Evolutionary conservation across 805 yeast species (phyloP), one percentile per base, ranked within the genome.

Genomic region (Barnettozyma populi): DNA sequence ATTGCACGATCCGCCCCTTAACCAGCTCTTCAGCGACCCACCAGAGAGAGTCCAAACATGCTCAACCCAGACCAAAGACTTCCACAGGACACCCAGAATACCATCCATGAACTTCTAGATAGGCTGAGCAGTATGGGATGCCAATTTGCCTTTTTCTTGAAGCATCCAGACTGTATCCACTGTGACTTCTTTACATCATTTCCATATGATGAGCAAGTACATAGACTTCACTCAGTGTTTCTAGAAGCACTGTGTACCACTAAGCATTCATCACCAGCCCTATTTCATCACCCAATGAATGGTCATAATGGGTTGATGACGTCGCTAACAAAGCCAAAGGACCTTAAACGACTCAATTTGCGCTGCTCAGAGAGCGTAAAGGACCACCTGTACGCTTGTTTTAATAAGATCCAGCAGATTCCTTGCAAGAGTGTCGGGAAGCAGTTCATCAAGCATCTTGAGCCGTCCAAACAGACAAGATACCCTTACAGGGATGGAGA

Each of bases 341-440:
- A 35, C 20, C 7, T 21, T 21, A 29, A 13, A 11, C 9, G n/a
- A 29, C 32, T 29, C 7, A 29, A 29, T 14, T 7, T 29, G 13
- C 32, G 32, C 11, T 14, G 32, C n/a, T 3, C n/a, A 29, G 32
- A 14, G 32, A 16, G 13, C 3, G 3, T 29, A 5, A 29, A 29
- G 9, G 32, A 29, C 32, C 16, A 29, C 13, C 32, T 29, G 4
- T 29, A 29, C 32, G 32, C 25, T 7, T 36, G 40, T 21, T 36
- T 36, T 27, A 36, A 20, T 21, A 36, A 21, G 18, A 8, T 36
- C 7, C 40, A 36, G 55, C 87, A 82, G 54, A 56, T 72, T 1
- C 66, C 72, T 1, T 86, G 94, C 60, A 84, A 83, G 51, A 54
- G 67, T 4, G 63, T 86, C 8, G 82, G 86, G 7, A 85, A 84